Conservation (phyloP, 345 rosid genomes). For the Syzygium aromaticum region DNA sequence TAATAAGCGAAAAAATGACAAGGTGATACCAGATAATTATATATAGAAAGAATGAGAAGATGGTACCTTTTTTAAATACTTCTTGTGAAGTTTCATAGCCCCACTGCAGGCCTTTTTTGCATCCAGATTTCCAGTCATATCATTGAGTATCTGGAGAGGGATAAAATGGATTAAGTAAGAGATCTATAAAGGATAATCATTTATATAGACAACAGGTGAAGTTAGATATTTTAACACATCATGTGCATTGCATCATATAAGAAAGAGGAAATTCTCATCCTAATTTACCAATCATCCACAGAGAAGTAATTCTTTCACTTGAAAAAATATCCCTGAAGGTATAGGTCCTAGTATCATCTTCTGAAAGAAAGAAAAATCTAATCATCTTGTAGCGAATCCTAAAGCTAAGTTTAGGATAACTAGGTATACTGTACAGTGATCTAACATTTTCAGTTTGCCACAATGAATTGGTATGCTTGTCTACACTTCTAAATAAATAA, state of each 20-base stretch:
- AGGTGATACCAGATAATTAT: neutral
- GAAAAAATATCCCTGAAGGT: neutral
- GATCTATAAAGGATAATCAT: neutral
- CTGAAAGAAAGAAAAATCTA: neutral
- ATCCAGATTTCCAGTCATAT: conserved; percentile 82
- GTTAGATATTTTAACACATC: neutral
- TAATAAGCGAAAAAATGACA: neutral
- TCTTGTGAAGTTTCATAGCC: conserved; percentile 97
- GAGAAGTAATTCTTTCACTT: neutral
- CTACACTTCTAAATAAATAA: neutral
- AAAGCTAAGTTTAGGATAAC: neutral
- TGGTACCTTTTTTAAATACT: conserved; percentile 71
- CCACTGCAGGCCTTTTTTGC: conserved; percentile 88
- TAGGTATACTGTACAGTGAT: neutral
- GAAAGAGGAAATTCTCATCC: neutral
- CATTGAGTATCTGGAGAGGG: conserved; percentile 66
- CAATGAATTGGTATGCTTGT: neutral
- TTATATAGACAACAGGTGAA: neutral
- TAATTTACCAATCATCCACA: neutral
- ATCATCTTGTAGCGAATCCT: neutral
- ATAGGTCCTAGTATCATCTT: neutral
- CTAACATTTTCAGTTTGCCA: neutral
- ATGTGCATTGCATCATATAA: neutral
- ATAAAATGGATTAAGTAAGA: neutral
- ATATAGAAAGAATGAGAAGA: neutral